Evolutionary conservation across 192 early-diverging fungal species (phyloP).

Genomic region (Rhizophagus clarus): DNA sequence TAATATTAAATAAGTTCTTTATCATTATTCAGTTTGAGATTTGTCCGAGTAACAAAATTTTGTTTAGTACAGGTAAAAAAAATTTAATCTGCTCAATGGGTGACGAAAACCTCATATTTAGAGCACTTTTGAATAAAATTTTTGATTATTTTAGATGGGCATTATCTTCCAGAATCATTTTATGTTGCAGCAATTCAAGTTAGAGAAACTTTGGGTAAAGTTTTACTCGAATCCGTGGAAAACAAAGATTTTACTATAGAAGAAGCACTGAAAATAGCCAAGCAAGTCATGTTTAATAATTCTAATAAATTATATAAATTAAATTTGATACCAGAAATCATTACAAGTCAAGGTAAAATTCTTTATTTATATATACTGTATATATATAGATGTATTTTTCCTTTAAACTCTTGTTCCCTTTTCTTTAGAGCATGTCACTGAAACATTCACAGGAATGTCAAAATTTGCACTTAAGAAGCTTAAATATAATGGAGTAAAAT

Average conservation of each 20-base stretch:
- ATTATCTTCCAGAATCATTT: constrained; percentile 16
- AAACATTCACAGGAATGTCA: not conserved
- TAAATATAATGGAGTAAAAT: constrained; percentile 13
- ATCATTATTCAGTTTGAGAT: not conserved
- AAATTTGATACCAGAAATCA: not conserved
- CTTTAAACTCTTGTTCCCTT: too few relatives aligned
- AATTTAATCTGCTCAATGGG: not conserved
- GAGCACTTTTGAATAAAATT: not conserved
- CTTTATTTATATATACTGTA: too few relatives aligned
- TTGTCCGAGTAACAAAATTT: constrained; percentile 27
- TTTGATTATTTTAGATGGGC: constrained; percentile 18
- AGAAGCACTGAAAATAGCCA: constrained; percentile 19
- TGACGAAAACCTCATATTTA: not conserved
- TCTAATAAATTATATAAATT: constrained; percentile 19
- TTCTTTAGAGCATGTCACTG: not conserved
- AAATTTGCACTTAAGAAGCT: not conserved
- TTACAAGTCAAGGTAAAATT: not conserved
- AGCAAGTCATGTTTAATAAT: constrained; percentile 25
- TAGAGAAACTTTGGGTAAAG: constrained; percentile 19
- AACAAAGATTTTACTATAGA: constrained; percentile 5
- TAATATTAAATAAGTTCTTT: not conserved
- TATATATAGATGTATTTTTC: too few relatives aligned
- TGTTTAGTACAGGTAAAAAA: constrained; percentile 27
- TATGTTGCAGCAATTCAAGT: constrained; percentile 22
- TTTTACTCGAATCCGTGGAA: constrained; percentile 12